Conservation (phyloP, 2,329 filamentous ascomycete genomes). For the Colletotrichum higginsianum region DNA sequence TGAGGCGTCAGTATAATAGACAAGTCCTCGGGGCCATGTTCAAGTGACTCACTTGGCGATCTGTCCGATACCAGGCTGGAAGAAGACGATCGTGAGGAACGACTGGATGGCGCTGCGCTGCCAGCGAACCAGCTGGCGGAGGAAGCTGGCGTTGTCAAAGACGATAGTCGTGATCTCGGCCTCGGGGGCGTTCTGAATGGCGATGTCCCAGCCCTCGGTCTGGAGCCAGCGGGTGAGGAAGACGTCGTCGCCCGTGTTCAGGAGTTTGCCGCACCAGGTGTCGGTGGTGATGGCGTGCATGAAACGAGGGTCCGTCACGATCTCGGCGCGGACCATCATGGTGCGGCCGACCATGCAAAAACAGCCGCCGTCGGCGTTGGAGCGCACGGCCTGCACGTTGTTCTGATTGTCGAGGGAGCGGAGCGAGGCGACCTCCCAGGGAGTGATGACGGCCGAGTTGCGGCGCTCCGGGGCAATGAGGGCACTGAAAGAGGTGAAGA, state of each 20-base stretch:
- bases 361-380: slow-evolving; percentile 44
- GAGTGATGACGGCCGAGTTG: slow-evolving; percentile 44
- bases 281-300: slow-evolving; percentile 45
- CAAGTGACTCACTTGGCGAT: slow-evolving; percentile 13
- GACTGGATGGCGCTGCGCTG: slow-evolving; percentile 43
- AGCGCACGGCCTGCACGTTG: slow-evolving; percentile 43
- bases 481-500: slow-evolving; percentile 34
- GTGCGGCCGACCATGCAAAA: slow-evolving; percentile 50
- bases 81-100: slow-evolving; percentile 3
- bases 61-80: slow-evolving; percentile 26
- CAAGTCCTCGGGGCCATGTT: rapidly evolving
- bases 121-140: slow-evolving; percentile 48
- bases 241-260: slow-evolving; percentile 48
- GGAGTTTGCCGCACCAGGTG: slow-evolving; percentile 42
- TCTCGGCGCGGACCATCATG: slow-evolving; percentile 47
- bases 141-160: slow-evolving; percentile 41
- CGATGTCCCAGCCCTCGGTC: slow-evolving; percentile 47
- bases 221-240: slow-evolving; percentile 49
- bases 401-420: slow-evolving; percentile 45
- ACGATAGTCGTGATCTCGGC: slow-evolving; percentile 46
- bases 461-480: slow-evolving; percentile 43
- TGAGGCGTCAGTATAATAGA: too few species aligned
- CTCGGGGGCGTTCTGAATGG: slow-evolving; percentile 47
- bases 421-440: slow-evolving; percentile 49
- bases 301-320: slow-evolving; percentile 46